Base-by-base conservation (phyloP, 768 basidiomycete species). In the Coprinopsis cinerea region DNA sequence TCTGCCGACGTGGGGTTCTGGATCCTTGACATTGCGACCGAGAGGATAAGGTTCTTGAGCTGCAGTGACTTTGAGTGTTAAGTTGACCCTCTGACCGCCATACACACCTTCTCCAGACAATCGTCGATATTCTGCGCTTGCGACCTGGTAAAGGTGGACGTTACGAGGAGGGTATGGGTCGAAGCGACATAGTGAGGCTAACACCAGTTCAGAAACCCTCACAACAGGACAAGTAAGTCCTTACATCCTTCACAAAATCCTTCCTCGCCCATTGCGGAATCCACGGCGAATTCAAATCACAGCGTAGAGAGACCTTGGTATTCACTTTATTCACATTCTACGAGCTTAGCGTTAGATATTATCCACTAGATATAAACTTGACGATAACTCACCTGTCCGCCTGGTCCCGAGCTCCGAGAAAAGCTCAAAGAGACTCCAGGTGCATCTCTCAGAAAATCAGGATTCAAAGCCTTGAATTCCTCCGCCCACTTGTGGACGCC, bases 271-370 rank as follows among this genome's bases (percentile, higher is more conserved):
- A 90, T 1, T 54, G 46, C 5, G 88, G 88, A 44, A 90, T 82
- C 87, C 87, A 89, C 1, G 65, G 47, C 1, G 75, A 68, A 45
- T 81, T 67, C 7, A 88, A 44, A 4, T 72, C 63, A 57, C 84
- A 87, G 35, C 83, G 73, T 14, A 85, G 56, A 0, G 79, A 83
- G 0, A 78, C 85, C 61, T 91, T 91, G 13, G 89, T 91, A 51
- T 88, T 90, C n/a, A 91, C 77, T 67, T 90, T 92, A 60, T 92
- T 92, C 32, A 92, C 89, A 55, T 92, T 88, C 87, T 91, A 49
- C 18, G 2, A 13, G 35, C 18, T 18, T 27, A 4, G 24, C 11
- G 18, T 9, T 41, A 17, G 30, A 47, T 30, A 37, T 10, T 43
- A 2, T 42, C 47, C 14, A 20, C 35, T 41, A 20, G 34, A 6